Evolutionary conservation across 164 flowering plant genomes (phyloP).

Genomic region (grape (Vitis vinifera)): ASM3070453v1 NC_081812.1:502001-502500

Average conservation of each 20-base stretch:
- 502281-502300: constrained; percentile 36
- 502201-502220: constrained; percentile 31
- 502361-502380: constrained; percentile 11
- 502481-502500: not conserved
- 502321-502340: constrained; percentile 40
- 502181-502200: constrained; percentile 33
- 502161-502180: constrained; percentile 39
- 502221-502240: constrained; percentile 57
- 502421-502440: constrained; percentile 34
- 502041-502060: constrained; percentile 36
- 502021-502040: constrained; percentile 29
- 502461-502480: not conserved
- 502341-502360: constrained; percentile 20
- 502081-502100: constrained; percentile 50
- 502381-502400: constrained; percentile 25
- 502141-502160: constrained; percentile 67
- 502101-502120: constrained; percentile 53
- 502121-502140: constrained; percentile 63
- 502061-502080: constrained; percentile 30
- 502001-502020: constrained; percentile 54
- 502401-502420: constrained; percentile 30
- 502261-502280: constrained; percentile 33
- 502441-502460: not conserved
- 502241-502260: constrained; percentile 74
- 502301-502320: constrained; percentile 49